phyloP scores from a whole-genome alignment of 1,284 basidiomycete species.

The Naganishia sp. region DNA sequence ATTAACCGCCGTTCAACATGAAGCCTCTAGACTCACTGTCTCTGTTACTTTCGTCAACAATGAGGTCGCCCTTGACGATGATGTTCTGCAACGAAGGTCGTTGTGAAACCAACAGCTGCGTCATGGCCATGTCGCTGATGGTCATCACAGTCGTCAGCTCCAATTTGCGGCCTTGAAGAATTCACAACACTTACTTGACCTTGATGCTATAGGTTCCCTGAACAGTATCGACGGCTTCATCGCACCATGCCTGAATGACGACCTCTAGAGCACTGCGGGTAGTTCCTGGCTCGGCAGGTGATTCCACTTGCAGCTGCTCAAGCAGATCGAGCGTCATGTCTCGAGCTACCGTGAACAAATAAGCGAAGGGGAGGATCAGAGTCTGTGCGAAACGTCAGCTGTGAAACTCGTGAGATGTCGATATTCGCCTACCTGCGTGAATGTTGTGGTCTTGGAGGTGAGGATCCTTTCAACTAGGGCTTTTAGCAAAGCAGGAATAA shows the following conservation, averaged over 20 bases:
- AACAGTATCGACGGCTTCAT: constrained; percentile 84
- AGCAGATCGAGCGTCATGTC: constrained; percentile 74
- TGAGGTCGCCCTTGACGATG: constrained; percentile 87
- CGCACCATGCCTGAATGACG: constrained; percentile 85
- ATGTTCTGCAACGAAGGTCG: constrained; percentile 67
- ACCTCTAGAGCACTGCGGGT: constrained; percentile 66
- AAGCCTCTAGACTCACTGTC: constrained; percentile 63
- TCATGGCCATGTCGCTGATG: constrained; percentile 70
- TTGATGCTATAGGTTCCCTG: constrained; percentile 90
- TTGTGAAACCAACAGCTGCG: constrained; percentile 70
- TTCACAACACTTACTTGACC: constrained; percentile 58
- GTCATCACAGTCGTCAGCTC: not conserved
- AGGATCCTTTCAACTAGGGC: constrained; percentile 79
- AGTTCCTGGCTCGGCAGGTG: constrained; percentile 54
- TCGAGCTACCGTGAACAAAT: constrained; percentile 80
- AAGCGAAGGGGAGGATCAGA: constrained; percentile 87
- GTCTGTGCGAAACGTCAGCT: constrained; percentile 58
- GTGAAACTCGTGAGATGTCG: not conserved
- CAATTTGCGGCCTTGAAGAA: not conserved
- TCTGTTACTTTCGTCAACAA: constrained; percentile 73
- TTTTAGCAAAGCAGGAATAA: constrained; percentile 79
- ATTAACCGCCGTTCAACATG: constrained; percentile 2
- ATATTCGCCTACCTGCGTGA: constrained; percentile 66
- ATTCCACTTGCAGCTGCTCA: constrained; percentile 60
- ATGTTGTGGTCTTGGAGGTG: constrained; percentile 81